A percentile compares a stretch with the other conserved stretches of the same genome.
These are phyloP conservation scores for Fusarium odoratissimum DNA, from an alignment of 2,329 filamentous ascomycete species.

Conservation along the genomic window DNA sequence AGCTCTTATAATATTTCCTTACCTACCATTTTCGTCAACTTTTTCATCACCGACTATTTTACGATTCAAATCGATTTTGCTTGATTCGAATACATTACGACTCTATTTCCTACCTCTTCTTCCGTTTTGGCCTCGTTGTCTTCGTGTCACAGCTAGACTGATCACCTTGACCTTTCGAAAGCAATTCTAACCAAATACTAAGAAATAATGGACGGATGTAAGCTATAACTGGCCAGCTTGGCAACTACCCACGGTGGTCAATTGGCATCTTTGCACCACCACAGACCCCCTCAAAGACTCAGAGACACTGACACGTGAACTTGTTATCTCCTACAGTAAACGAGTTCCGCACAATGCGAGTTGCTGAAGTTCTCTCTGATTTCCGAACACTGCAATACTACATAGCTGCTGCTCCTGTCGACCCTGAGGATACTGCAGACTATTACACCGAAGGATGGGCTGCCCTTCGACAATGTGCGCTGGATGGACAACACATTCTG, in stretches of 20 bases:
- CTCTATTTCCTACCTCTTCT: neutral
- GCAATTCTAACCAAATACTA: constrained; percentile 3
- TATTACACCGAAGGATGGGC: constrained; percentile 74
- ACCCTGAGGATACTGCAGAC: constrained; percentile 67
- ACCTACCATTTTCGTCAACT: constrained; percentile 13
- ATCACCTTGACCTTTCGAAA: constrained; percentile 13
- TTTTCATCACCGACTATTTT: constrained; percentile 15
- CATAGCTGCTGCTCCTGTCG: constrained; percentile 67
- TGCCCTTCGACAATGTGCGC: constrained; percentile 68
- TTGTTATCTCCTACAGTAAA: constrained; percentile 61
- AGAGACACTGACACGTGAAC: constrained; percentile 35
- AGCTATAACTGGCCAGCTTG: constrained; percentile 25
- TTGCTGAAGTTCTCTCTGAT: constrained; percentile 71
- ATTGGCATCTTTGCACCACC: constrained; percentile 7
- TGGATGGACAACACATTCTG: constrained; percentile 73
- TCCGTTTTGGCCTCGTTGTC: neutral
- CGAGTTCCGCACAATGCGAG: constrained; percentile 67
- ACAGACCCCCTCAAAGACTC: neutral
- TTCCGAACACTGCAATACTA: constrained; percentile 72
- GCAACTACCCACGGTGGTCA: constrained; percentile 5
- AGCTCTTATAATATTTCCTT: constrained; percentile 34
- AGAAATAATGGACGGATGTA: constrained; percentile 45
- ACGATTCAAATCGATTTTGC: neutral
- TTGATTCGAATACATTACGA: constrained; percentile 15
- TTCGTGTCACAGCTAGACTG: constrained; percentile 1